A percentile compares a stretch with the other conserved stretches of the same genome.
Conservation (phyloP, 2,329 filamentous ascomycete species). For the Thielaviopsis euricoi region DNA sequence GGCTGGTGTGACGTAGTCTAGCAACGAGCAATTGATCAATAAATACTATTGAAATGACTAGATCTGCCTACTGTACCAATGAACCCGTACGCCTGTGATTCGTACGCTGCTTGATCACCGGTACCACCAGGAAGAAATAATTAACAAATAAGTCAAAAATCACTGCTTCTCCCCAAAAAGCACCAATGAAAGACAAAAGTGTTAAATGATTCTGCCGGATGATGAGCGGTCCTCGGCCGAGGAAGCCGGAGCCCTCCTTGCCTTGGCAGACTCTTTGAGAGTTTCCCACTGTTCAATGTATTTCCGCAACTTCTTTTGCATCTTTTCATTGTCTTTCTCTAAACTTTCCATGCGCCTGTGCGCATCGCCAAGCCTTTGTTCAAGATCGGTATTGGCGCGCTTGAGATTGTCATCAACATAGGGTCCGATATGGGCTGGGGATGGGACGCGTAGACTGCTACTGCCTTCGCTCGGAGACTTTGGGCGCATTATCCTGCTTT, state of each 20-base stretch:
- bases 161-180: background rate
- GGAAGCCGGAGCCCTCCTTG: slow-evolving; percentile 21
- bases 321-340: slow-evolving; percentile 43
- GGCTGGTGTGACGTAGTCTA: too few relatives aligned
- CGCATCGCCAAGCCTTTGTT: slow-evolving; percentile 44
- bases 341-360: slow-evolving; percentile 47
- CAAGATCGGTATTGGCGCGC: slow-evolving; percentile 44
- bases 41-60: background rate
- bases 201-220: slow-evolving; percentile 11
- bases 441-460: slow-evolving; percentile 10
- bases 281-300: slow-evolving; percentile 46
- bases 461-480: slow-evolving; percentile 27
- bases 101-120: background rate
- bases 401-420: slow-evolving; percentile 23
- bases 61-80: background rate
- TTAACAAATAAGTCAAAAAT: background rate
- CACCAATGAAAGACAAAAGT: background rate
- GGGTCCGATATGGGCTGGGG: slow-evolving; percentile 1
- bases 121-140: background rate
- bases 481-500: slow-evolving; percentile 54
- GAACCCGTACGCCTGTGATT: background rate
- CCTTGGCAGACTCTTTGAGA: slow-evolving; percentile 44
- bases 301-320: slow-evolving; percentile 38
- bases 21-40: background rate
- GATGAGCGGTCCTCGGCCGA: slow-evolving; percentile 4